Evolutionary conservation across 768 basidiomycete genomes (phyloP), one percentile per base, ranked within the genome.

Genomic region (Ramaria sp.): DNA sequence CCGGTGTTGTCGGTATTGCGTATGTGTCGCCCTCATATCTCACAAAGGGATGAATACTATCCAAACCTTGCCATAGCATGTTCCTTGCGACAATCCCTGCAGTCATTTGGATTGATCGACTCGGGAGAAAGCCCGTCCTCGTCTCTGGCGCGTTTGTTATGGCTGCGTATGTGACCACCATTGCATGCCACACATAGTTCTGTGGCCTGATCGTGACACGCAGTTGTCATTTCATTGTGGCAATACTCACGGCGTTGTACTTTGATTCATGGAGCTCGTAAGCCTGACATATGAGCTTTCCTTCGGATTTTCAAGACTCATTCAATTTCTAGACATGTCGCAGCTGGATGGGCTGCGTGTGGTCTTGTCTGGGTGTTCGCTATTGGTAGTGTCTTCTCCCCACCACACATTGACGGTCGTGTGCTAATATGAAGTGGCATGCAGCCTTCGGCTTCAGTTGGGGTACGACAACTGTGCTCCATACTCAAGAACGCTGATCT

Each of bases 1-100:
- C 80, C 27, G 88, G 87, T 53, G 84, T 91, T 19, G 88, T 89
- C 53, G 88, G 88, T 42, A 81, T 89, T 63, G 84, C 79, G 83
- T 86, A 73, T 58, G 79, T 33, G 22, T 34, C 38, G 31, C 13
- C 30, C n/a, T 42, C 50, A 31, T 11, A 49, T 17, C 24, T 49
- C n/a, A 49, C 10, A 37, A 17, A 17, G 3, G 17, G 34, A 45
- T 31, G 5, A 41, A n/a, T n/a, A 20, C 52, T 6, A 31, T 33
- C 17, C 42, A 43, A 6, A 2, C 9, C 15, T 20, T 17, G 2
- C 27, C 19, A 9, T 57, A 83, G 82, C 47, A 84, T 85, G 81
- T 88, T 82, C 68, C 67, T 86, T 57, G 82, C 86, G 2, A 88
- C 87, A 0, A 84, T 90, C 59, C 88, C 88, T 3, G 86, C 88